These are phyloP conservation scores for Venturia pyrina DNA, from an alignment of 2,329 filamentous ascomycete species.

Conservation along the genomic window DNA sequence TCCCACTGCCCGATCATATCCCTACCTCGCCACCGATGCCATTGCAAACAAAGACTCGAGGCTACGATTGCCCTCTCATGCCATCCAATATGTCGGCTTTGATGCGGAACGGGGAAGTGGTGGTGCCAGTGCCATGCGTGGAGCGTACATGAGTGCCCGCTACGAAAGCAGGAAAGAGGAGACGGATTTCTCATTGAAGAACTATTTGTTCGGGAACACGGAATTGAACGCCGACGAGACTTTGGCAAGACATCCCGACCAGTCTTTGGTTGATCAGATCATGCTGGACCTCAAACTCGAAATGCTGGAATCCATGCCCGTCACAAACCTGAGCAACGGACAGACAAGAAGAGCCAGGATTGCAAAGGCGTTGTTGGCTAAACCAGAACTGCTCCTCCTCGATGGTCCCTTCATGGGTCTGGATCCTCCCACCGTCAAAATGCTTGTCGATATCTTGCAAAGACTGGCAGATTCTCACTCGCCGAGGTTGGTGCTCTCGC, in stretches of 20 bases:
- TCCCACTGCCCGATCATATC: slow-evolving; percentile 65
- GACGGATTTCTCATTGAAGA: slow-evolving; percentile 73
- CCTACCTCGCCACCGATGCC: slow-evolving; percentile 58
- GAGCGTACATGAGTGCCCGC: slow-evolving; percentile 75
- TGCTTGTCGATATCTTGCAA: slow-evolving; percentile 61
- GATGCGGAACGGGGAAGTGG: slow-evolving; percentile 55
- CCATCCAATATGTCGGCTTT: slow-evolving; percentile 87
- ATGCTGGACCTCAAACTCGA: slow-evolving; percentile 60
- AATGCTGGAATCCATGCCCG: slow-evolving; percentile 65
- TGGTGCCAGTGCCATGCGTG: slow-evolving; percentile 48
- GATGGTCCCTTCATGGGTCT: slow-evolving; percentile 91
- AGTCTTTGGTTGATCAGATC: slow-evolving; percentile 48
- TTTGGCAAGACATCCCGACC: slow-evolving; percentile 29
- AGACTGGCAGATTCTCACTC: slow-evolving; percentile 53
- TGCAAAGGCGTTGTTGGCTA: slow-evolving; percentile 68
- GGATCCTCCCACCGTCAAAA: slow-evolving; percentile 69
- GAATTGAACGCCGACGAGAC: slow-evolving; percentile 63
- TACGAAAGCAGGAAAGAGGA: slow-evolving; percentile 83
- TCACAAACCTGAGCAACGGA: slow-evolving; percentile 86
- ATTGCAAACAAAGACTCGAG: slow-evolving; percentile 42
- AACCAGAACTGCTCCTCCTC: slow-evolving; percentile 71
- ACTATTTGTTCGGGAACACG: slow-evolving; percentile 75
- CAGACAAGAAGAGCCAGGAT: slow-evolving; percentile 83
- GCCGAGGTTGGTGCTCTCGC: slow-evolving; percentile 65
- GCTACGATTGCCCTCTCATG: slow-evolving; percentile 51